Evolutionary conservation across 352 stramenopile species (phyloP).

Genomic region (Aphanomyces astaci): DNA sequence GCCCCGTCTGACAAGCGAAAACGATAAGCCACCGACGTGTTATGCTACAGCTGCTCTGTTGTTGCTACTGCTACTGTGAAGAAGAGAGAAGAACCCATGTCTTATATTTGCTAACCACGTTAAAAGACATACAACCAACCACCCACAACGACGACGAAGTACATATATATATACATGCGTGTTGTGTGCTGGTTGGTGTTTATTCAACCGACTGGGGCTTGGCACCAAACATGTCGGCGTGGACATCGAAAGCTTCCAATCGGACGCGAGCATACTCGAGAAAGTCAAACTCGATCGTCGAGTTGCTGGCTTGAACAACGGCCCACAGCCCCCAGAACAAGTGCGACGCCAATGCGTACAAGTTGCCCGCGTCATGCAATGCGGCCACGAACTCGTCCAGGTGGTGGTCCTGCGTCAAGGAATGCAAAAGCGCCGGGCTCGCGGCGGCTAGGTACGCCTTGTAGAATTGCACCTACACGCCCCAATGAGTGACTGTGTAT

Average conservation of each 20-base stretch:
- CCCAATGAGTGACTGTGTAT: too few species aligned
- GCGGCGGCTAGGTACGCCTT: slow-evolving; percentile 72
- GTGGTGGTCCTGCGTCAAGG: slow-evolving; percentile 60
- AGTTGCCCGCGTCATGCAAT: slow-evolving; percentile 77
- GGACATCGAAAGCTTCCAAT: slow-evolving; percentile 71
- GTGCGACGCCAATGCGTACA: slow-evolving; percentile 85
- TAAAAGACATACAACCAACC: too few species aligned
- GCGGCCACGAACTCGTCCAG: slow-evolving; percentile 77
- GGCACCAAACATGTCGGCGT: slow-evolving; percentile 38
- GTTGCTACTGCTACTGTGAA: too few species aligned
- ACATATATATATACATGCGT: neutral
- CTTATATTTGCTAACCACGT: too few species aligned
- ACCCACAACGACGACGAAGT: too few species aligned
- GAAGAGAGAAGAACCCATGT: too few species aligned
- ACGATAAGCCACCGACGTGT: slow-evolving; percentile 41
- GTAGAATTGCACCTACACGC: slow-evolving; percentile 75
- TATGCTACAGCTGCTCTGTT: too few species aligned
- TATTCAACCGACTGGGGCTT: slow-evolving; percentile 1
- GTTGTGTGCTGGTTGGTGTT: neutral
- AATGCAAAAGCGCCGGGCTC: slow-evolving; percentile 48
- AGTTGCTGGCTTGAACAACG: slow-evolving; percentile 86
- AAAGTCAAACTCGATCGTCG: slow-evolving; percentile 88
- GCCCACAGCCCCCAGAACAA: slow-evolving; percentile 92
- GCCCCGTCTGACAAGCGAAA: slow-evolving; percentile 81
- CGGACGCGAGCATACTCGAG: slow-evolving; percentile 75